Evolutionary conservation across 164 flowering plant species (phyloP).

Genomic region (Echeveria elegans): DNA sequence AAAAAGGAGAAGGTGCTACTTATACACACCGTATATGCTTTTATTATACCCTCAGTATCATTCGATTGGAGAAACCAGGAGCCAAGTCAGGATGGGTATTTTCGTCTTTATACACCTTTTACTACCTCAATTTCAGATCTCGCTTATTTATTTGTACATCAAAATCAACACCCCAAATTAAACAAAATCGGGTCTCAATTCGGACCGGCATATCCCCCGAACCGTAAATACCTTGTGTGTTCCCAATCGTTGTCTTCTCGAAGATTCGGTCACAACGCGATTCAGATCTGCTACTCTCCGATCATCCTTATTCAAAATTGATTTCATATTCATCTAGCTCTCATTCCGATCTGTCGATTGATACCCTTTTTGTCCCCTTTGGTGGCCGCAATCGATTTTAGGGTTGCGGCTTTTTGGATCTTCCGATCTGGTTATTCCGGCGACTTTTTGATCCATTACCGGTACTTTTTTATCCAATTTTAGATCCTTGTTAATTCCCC

Average conservation of each 20-base stretch:
- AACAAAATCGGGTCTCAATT: slow-evolving; percentile 10
- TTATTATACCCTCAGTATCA: too few species aligned
- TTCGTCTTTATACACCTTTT: not conserved
- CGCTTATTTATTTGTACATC: not conserved
- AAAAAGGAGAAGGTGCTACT: too few species aligned
- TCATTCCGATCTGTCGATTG: slow-evolving; percentile 15
- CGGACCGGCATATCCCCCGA: slow-evolving; percentile 13
- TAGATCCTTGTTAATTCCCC: not conserved
- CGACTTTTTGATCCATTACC: not conserved
- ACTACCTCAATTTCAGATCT: not conserved
- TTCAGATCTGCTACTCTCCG: slow-evolving; percentile 12
- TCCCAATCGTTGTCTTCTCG: slow-evolving; percentile 1
- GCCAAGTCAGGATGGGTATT: too few species aligned
- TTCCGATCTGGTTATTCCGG: not conserved
- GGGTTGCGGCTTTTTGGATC: slow-evolving; percentile 14
- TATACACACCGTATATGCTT: too few species aligned
- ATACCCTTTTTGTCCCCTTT: slow-evolving; percentile 9
- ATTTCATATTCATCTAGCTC: slow-evolving; percentile 8
- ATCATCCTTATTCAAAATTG: slow-evolving; percentile 10
- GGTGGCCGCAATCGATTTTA: slow-evolving; percentile 7
- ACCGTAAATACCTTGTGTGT: slow-evolving; percentile 15
- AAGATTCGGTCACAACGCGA: slow-evolving; percentile 2
- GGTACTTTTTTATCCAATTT: not conserved
- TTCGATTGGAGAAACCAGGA: too few species aligned
- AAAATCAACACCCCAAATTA: not conserved